Conservation (phyloP, 441 rosid species). For the Pelargonium fulgidum region DNA sequence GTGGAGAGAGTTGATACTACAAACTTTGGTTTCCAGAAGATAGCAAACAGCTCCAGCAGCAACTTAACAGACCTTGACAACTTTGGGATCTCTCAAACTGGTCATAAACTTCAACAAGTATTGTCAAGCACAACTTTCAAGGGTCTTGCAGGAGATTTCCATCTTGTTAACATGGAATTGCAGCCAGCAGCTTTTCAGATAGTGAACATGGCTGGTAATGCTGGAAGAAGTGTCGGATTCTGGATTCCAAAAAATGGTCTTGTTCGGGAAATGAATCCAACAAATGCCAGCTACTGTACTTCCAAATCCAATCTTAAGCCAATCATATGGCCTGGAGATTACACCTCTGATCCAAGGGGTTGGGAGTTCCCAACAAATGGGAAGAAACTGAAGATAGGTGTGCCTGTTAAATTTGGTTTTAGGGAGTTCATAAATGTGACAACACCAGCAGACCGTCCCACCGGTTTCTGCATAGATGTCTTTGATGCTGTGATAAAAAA, state of each 20-base stretch:
- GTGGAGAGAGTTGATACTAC: slow-evolving; percentile 35
- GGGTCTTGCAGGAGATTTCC: slow-evolving; percentile 47
- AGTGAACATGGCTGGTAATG: slow-evolving; percentile 35
- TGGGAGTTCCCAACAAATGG: slow-evolving; percentile 42
- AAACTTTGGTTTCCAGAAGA: slow-evolving; percentile 18
- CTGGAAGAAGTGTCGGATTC: slow-evolving; percentile 35
- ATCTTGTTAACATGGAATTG: slow-evolving; percentile 32
- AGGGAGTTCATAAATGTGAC: slow-evolving; percentile 31
- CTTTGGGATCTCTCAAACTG: slow-evolving; percentile 19
- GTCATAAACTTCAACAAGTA: slow-evolving; percentile 29
- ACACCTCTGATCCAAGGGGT: slow-evolving; percentile 34
- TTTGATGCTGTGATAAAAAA: slow-evolving; percentile 35
- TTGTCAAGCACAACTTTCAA: slow-evolving; percentile 26
- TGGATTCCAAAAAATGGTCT: slow-evolving; percentile 42
- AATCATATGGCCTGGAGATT: slow-evolving; percentile 59
- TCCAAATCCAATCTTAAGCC: slow-evolving; percentile 24
- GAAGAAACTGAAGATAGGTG: slow-evolving; percentile 34
- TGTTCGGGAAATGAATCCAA: slow-evolving; percentile 18
- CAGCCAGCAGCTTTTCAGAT: slow-evolving; percentile 31
- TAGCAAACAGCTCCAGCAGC: not conserved
- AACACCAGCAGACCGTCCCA: too few species aligned
- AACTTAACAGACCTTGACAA: not conserved
- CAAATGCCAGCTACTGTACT: not conserved
- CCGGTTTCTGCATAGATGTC: slow-evolving; percentile 47
- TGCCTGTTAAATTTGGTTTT: slow-evolving; percentile 38